Evolutionary conservation across 805 yeast genomes (phyloP).

Genomic region (Cyberlindnera maritima): DNA sequence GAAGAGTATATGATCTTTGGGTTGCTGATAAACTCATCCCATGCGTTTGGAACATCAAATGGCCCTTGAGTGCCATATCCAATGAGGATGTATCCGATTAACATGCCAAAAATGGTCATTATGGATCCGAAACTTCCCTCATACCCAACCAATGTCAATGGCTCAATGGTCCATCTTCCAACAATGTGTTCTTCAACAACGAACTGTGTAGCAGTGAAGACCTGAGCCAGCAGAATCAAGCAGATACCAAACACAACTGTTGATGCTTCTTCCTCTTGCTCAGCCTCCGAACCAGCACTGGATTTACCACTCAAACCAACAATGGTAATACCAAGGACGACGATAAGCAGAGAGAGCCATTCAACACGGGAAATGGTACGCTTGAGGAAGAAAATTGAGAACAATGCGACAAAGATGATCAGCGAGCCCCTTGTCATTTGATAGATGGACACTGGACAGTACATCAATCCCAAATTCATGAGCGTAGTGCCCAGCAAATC

Average conservation of each 20-base stretch:
- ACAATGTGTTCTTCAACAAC: constrained; percentile 74
- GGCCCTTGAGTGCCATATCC: constrained; percentile 39
- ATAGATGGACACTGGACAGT: constrained; percentile 75
- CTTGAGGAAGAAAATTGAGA: constrained; percentile 61
- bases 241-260: constrained; percentile 53
- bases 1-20: constrained; percentile 49
- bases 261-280: background rate
- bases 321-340: constrained; percentile 63
- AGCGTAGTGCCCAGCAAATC: constrained; percentile 74
- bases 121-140: constrained; percentile 69
- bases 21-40: constrained; percentile 45
- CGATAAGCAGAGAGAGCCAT: constrained; percentile 66
- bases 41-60: constrained; percentile 53
- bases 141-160: constrained; percentile 64
- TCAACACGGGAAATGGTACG: constrained; percentile 56
- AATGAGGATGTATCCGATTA: constrained; percentile 38
- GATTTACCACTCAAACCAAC: constrained; percentile 71
- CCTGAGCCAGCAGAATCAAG: constrained; percentile 57
- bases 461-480: constrained; percentile 70
- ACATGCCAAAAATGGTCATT: constrained; percentile 44
- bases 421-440: constrained; percentile 85
- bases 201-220: constrained; percentile 73
- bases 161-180: constrained; percentile 49
- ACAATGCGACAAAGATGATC: constrained; percentile 70
- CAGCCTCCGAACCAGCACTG: constrained; percentile 11